phyloP scores from a whole-genome alignment of 2,329 filamentous ascomycete genomes.

The Setomelanomma holmii region DNA sequence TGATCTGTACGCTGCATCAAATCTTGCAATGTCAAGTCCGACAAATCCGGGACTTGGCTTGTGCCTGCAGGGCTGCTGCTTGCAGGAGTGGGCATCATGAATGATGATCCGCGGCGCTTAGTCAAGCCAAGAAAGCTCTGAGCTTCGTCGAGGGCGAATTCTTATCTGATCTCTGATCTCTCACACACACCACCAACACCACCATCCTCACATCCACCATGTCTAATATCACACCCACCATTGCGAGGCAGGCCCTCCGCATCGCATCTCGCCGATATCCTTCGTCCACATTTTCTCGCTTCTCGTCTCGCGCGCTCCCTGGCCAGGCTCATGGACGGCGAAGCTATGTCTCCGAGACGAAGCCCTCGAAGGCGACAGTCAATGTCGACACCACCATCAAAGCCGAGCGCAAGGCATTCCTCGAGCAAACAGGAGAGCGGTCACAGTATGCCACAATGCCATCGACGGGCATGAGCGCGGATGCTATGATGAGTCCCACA shows the following conservation, averaged over 20 bases:
- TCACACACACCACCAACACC: conserved; percentile 14
- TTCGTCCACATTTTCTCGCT: conserved; percentile 49
- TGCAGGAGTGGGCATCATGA: not conserved
- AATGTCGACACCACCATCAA: conserved; percentile 83
- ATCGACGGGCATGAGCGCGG: conserved; percentile 63
- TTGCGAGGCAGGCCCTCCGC: conserved; percentile 76
- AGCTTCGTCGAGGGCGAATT: conserved; percentile 4
- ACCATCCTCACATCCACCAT: conserved; percentile 41
- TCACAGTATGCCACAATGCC: conserved; percentile 66
- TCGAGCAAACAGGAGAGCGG: conserved; percentile 62
- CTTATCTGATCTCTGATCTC: conserved; percentile 8
- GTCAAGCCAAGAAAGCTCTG: not conserved
- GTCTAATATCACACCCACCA: conserved; percentile 65
- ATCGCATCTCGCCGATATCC: conserved; percentile 61
- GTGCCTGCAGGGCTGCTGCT: not conserved
- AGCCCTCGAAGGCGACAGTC: conserved; percentile 80
- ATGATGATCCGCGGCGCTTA: not conserved
- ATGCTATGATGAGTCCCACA: conserved; percentile 80
- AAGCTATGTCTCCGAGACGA: conserved; percentile 84
- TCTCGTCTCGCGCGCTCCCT: conserved; percentile 49
- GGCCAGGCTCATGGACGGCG: conserved; percentile 53
- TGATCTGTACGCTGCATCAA: not conserved
- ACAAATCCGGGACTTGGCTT: not conserved
- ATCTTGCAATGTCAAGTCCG: not conserved
- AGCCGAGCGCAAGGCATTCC: conserved; percentile 82